These are phyloP conservation scores for Musa itinerans DNA, from an alignment of 176 grass and related monocot genomes.

Conservation along the genomic window DNA sequence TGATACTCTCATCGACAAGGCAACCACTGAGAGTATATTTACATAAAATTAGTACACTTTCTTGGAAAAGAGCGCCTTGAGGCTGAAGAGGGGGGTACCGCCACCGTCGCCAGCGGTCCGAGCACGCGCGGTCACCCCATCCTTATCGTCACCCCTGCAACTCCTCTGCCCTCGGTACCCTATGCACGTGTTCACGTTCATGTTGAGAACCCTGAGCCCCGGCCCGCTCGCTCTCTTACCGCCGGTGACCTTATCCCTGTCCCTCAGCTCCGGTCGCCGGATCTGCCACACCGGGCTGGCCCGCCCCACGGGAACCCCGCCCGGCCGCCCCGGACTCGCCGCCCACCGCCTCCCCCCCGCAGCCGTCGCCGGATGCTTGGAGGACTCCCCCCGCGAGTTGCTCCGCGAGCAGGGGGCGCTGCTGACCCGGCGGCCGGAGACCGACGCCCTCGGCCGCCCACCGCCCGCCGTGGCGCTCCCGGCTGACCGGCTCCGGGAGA, in stretches of 20 bases:
- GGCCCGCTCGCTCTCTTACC: constrained; percentile 18
- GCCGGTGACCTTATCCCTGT: constrained; percentile 13
- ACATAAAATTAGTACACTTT: constrained; percentile 45
- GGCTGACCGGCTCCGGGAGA: constrained; percentile 66
- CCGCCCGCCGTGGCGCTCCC: constrained; percentile 23
- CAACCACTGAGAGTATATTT: background rate
- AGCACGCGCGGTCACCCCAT: constrained; percentile 3
- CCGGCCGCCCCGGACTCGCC: constrained; percentile 42
- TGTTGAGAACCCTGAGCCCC: constrained; percentile 38
- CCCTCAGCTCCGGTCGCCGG: background rate
- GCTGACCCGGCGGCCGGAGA: constrained; percentile 35
- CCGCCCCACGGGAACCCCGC: constrained; percentile 53
- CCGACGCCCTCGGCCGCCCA: constrained; percentile 7
- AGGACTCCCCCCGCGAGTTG: constrained; percentile 65
- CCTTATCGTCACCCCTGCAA: constrained; percentile 35
- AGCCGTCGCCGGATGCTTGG: background rate
- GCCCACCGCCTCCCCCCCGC: constrained; percentile 42
- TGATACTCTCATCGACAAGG: too few species aligned
- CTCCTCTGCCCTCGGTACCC: constrained; percentile 53
- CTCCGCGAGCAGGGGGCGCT: constrained; percentile 83
- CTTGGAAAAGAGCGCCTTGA: constrained; percentile 69
- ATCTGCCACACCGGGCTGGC: constrained; percentile 77
- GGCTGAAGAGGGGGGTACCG: constrained; percentile 40
- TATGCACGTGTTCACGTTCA: constrained; percentile 76
- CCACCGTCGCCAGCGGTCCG: background rate